These are phyloP conservation scores for Stagonosporopsis rhizophila DNA, from an alignment of 2,329 filamentous ascomycete genomes.

Conservation along the genomic window DNA sequence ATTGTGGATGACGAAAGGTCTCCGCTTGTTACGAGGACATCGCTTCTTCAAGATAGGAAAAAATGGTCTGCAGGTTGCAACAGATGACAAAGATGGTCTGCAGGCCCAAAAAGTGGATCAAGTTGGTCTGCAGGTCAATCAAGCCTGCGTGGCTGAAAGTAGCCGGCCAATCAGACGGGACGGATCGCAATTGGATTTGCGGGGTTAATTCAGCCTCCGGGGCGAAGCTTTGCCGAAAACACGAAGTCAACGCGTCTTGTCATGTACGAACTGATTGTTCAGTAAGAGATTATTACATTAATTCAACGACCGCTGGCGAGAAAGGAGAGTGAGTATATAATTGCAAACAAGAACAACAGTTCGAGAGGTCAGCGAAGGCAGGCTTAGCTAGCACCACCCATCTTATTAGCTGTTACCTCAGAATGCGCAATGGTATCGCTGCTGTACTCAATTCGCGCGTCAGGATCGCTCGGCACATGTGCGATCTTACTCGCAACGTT, in stretches of 20 bases:
- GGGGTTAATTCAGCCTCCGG: constrained; percentile 5
- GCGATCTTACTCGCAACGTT: constrained; percentile 23
- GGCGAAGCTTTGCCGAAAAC: background rate
- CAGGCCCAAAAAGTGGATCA: constrained; percentile 4
- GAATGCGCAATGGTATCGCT: constrained; percentile 23
- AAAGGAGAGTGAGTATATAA: background rate
- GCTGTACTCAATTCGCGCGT: constrained; percentile 28
- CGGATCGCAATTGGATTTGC: background rate
- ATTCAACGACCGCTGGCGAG: background rate
- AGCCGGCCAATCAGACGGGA: constrained; percentile 1
- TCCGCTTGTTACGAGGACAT: background rate
- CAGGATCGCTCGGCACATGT: constrained; percentile 24
- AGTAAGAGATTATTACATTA: background rate
- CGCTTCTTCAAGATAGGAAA: too few relatives aligned
- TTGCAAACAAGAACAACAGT: background rate
- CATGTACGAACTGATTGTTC: background rate
- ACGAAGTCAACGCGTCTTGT: background rate
- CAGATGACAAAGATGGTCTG: constrained; percentile 8
- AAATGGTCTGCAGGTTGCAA: constrained; percentile 7
- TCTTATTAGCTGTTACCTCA: constrained; percentile 23
- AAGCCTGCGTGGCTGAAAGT: constrained; percentile 1
- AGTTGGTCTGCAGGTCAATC: constrained; percentile 12
- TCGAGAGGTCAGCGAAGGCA: background rate
- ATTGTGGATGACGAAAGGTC: background rate
- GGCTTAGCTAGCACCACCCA: constrained; percentile 15